Evolutionary conservation across 2,329 filamentous ascomycete species (phyloP), one percentile per base, ranked within the genome.

Genomic region (Pseudocercospora macadamiae): DNA sequence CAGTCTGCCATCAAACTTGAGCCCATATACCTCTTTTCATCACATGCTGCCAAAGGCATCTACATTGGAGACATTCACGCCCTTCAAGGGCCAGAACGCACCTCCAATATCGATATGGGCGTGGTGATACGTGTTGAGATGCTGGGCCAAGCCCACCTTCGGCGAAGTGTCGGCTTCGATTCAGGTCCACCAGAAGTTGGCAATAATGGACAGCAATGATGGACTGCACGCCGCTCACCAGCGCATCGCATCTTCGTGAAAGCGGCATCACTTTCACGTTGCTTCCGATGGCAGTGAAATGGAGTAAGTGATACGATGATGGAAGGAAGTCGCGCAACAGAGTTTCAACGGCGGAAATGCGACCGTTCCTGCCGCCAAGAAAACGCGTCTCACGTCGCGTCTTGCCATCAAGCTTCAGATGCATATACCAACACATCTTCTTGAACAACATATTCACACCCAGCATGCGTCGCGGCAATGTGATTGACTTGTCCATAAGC

Each of bases 401-500:
- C 18, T 3, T 42, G 3, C 37, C 28, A 32, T 32, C 28, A 12
- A 32, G 28, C 28, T 32, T 6, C 28, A 7, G 28, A 6, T 7
- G 28, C 28, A 32, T 32, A 32, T 12, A 32, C 28, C 6, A 7
- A 32, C 28, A 12, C 28, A 32, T 12, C 28, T 32, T 7, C n/a
- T n/a, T n/a, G n/a, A n/a, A 19, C 37, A 42, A 21, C 16, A 19
- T 4, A 18, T 21, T 7, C 9, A 18, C 37, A 42, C 18, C 37
- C 37, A 42, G 18, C 37, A 42, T 42, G 37, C 4, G n/a, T 3
- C 37, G 37, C 37, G 18, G 18, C n/a, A 42, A 42, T 10, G 44
- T 45, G 25, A 45, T 57, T 25, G 37, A 57, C 28, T 30, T 56
- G 2, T 32, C 55, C 6, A n/a, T 19, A 5, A 59, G 45, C 30